Evolutionary conservation across 306 rosid genomes (phyloP).

Genomic region (Casuarina equisetifolia): DNA sequence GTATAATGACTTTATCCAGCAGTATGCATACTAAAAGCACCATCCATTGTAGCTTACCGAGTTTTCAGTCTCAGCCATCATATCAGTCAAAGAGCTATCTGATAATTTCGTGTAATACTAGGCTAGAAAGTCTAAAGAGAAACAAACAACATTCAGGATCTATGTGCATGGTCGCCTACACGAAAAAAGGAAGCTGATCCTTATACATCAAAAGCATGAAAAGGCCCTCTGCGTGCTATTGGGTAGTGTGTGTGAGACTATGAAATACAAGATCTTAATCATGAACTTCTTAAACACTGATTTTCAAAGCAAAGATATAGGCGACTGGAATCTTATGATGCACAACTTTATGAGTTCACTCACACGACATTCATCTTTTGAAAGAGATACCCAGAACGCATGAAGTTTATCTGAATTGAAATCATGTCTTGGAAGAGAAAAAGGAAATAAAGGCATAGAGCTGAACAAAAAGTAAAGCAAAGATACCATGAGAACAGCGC

Average conservation of each 20-base stretch:
- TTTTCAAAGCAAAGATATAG: background rate
- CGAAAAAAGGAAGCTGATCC: background rate
- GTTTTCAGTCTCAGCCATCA: no score
- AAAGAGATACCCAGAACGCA: background rate
- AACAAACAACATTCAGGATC: background rate
- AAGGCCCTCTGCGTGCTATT: slow-evolving; percentile 7
- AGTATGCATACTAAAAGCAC: no score
- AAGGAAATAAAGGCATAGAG: background rate
- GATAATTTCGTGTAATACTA: no score
- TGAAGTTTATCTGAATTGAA: background rate
- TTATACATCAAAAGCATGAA: slow-evolving; percentile 13
- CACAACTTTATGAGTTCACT: background rate
- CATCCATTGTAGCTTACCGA: no score
- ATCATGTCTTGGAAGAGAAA: background rate
- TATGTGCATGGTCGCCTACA: slow-evolving; percentile 17
- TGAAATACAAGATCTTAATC: slow-evolving; percentile 32
- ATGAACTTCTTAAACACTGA: background rate
- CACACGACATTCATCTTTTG: no score
- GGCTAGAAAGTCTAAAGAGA: no score
- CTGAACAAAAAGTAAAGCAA: background rate
- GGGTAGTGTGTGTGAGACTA: background rate
- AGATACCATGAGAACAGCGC: slow-evolving; percentile 69
- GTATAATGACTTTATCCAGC: background rate
- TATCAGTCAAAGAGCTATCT: no score
- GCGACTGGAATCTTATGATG: no score